Evolutionary conservation across 169 alveolate genomes (phyloP).

Genomic region (Eimeria sp.): DNA sequence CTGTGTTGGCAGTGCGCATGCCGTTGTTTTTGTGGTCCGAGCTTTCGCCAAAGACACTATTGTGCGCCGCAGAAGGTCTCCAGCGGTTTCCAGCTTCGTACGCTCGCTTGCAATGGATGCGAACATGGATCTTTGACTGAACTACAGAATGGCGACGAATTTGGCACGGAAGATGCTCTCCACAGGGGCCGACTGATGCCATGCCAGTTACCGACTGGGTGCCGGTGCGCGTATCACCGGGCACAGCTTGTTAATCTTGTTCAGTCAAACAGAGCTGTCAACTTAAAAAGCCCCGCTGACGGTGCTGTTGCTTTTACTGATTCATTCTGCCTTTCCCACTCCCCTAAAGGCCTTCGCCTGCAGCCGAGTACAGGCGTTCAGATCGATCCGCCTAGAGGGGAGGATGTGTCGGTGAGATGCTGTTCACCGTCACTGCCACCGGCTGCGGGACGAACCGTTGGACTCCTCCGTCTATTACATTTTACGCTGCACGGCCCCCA

Average conservation of each 20-base stretch:
- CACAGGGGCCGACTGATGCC: neutral
- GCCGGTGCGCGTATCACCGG: constrained; percentile 66
- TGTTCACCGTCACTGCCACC: neutral
- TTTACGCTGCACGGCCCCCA: constrained; percentile 51
- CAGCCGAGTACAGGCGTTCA: neutral
- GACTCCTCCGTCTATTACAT: neutral
- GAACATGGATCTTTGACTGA: neutral
- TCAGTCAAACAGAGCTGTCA: constrained; percentile 69
- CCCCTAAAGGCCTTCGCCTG: neutral
- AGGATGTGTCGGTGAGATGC: neutral
- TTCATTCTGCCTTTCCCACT: constrained; percentile 42
- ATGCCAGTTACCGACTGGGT: neutral
- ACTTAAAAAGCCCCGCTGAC: constrained; percentile 78
- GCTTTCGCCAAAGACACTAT: neutral
- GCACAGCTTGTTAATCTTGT: constrained; percentile 76
- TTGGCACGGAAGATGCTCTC: neutral
- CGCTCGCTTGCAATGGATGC: neutral
- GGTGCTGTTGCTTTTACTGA: constrained; percentile 77
- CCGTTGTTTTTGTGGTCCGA: constrained; percentile 68
- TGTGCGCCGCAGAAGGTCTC: neutral
- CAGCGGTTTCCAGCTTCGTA: neutral
- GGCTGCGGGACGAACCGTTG: neutral
- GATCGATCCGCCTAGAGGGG: neutral
- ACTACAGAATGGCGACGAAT: neutral
- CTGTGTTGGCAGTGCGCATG: constrained; percentile 72